Conservation (phyloP, 2,329 filamentous ascomycete species). For the Teratosphaeria viscida region DNA sequence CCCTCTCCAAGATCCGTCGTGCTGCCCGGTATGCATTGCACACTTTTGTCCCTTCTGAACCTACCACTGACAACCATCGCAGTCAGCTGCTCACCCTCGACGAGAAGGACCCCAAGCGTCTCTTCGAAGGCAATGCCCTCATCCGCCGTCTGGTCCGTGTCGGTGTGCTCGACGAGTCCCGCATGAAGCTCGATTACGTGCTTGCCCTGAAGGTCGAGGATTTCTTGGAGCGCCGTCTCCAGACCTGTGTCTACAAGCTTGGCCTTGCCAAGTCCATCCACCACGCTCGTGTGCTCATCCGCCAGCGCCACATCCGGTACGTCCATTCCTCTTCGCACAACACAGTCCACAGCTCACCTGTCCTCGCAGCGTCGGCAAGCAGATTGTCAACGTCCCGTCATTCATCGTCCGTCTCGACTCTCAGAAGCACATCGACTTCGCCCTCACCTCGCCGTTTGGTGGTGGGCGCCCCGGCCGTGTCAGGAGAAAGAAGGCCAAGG, state of each 20-base stretch:
- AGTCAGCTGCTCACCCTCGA: conserved; percentile 99
- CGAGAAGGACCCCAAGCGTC: conserved; percentile 99
- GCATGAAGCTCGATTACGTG: conserved; percentile 99
- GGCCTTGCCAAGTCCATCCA: conserved; percentile 99
- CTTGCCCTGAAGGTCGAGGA: conserved; percentile 98
- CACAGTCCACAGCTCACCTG: conserved; percentile 12
- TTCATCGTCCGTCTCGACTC: conserved; percentile 99
- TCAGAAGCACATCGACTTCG: conserved; percentile 99
- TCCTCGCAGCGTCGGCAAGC: conserved; percentile 75
- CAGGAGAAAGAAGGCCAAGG: conserved; percentile 99
- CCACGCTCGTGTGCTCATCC: conserved; percentile 99
- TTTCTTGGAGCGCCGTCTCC: conserved; percentile 98
- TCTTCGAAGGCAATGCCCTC: conserved; percentile 99
- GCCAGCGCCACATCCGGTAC: conserved; percentile 92
- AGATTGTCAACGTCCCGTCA: conserved; percentile 99
- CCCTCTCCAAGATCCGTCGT: conserved; percentile 99
- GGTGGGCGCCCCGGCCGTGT: conserved; percentile 95
- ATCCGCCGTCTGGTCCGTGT: conserved; percentile 99
- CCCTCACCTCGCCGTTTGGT: conserved; percentile 93
- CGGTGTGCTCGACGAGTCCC: conserved; percentile 98
- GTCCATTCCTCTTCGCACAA: conserved; percentile 10
- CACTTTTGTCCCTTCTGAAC: conserved; percentile 5
- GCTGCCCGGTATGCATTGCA: conserved; percentile 74
- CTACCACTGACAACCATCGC: conserved; percentile 15
- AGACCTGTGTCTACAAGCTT: conserved; percentile 99